phyloP scores from a whole-genome alignment of 371 early-diverging fungal genomes.

The Phascolomyces articulosus region DNA sequence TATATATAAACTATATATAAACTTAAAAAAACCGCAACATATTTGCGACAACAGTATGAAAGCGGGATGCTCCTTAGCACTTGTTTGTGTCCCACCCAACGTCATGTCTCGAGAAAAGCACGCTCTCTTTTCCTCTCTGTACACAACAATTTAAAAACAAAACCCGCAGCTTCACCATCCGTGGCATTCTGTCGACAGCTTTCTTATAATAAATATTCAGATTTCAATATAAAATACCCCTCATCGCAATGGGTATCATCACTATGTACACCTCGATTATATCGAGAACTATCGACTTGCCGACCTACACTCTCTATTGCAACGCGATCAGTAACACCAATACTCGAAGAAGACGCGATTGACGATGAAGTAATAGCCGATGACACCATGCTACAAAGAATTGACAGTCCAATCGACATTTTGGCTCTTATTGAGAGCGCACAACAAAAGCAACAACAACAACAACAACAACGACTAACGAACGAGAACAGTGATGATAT shows the following conservation, averaged over 20 bases:
- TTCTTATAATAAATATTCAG: not conserved
- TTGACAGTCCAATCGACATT: slow-evolving; percentile 2
- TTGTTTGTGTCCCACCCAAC: slow-evolving; percentile 8
- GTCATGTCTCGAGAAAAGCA: slow-evolving; percentile 7
- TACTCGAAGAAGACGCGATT: not conserved
- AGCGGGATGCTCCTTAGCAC: slow-evolving; percentile 4
- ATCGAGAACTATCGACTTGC: not conserved
- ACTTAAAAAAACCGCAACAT: not conserved
- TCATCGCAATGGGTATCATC: not conserved
- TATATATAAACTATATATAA: not conserved
- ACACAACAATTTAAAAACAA: not conserved
- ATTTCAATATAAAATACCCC: not conserved
- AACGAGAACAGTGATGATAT: not conserved
- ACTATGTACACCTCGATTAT: not conserved
- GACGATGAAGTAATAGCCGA: not conserved
- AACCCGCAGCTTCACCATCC: not conserved
- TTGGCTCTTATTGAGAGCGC: not conserved
- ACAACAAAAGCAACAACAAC: not conserved
- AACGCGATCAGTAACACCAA: not conserved
- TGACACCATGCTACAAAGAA: not conserved
- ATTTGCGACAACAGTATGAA: slow-evolving; percentile 6
- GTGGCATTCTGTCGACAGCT: not conserved
- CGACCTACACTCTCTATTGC: not conserved
- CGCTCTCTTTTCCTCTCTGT: slow-evolving; percentile 1
- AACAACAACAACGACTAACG: not conserved